Evolutionary conservation across 1,284 basidiomycete species (phyloP).

Genomic region (Ceratobasidium theobromae): DNA sequence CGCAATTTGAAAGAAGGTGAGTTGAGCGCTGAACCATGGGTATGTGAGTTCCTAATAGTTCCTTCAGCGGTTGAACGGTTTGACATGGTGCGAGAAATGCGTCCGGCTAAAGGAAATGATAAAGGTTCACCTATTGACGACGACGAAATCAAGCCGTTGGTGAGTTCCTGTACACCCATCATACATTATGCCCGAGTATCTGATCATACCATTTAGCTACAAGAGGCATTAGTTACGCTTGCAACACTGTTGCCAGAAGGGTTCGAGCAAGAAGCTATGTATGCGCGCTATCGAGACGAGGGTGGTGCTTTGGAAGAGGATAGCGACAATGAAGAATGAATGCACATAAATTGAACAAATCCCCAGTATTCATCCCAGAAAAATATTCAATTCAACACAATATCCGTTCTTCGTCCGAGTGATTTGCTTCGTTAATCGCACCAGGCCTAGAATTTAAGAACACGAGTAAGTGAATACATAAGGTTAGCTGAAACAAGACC

Average conservation of each 20-base stretch:
- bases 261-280: constrained; percentile 18
- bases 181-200: not conserved
- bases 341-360: too few relatives aligned
- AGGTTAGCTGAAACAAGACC: too few relatives aligned
- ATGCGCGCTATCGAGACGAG: constrained; percentile 10
- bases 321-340: too few relatives aligned
- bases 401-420: too few relatives aligned
- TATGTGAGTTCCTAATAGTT: not conserved
- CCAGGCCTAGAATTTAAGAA: too few relatives aligned
- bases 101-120: too few relatives aligned
- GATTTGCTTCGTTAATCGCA: too few relatives aligned
- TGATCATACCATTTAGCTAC: not conserved
- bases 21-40: not conserved
- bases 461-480: too few relatives aligned
- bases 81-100: not conserved
- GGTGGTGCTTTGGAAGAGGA: constrained; percentile 2
- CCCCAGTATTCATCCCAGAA: too few relatives aligned
- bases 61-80: constrained; percentile 1
- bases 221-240: constrained; percentile 18
- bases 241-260: constrained; percentile 26
- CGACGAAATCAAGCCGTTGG: constrained; percentile 10
- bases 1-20: not conserved
- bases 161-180: not conserved
- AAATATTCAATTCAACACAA: too few relatives aligned
- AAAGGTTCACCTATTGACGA: not conserved